Conservation (phyloP, 2,329 filamentous ascomycete species). For the Metarhizium robertsii region DNA sequence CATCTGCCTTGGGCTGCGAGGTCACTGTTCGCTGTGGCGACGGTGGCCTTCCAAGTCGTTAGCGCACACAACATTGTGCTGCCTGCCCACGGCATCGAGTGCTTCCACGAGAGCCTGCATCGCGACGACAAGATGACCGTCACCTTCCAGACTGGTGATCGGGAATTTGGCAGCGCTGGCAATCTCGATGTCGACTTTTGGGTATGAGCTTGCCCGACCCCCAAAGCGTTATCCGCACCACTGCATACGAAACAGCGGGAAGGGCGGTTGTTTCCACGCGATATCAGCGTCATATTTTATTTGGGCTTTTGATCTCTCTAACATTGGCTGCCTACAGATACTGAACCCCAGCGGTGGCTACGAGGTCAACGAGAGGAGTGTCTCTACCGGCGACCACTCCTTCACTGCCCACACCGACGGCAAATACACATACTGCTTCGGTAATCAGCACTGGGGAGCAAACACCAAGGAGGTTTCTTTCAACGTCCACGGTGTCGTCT, state of each 20-base stretch:
- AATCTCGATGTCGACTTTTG: conserved; percentile 97
- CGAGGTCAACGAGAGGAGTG: conserved; percentile 68
- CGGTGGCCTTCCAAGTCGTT: conserved; percentile 43
- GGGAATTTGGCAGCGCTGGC: conserved; percentile 88
- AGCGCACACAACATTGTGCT: conserved; percentile 94
- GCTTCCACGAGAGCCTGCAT: conserved; percentile 91
- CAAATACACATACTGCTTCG: conserved; percentile 95
- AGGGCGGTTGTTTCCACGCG: not conserved
- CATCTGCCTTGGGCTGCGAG: conserved; percentile 28
- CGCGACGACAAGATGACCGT: conserved; percentile 97
- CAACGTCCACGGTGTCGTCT: conserved; percentile 98
- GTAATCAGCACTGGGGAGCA: conserved; percentile 95
- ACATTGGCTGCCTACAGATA: conserved; percentile 43
- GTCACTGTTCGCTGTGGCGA: conserved; percentile 28
- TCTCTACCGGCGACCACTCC: conserved; percentile 87
- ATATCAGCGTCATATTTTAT: not conserved
- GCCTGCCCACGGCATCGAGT: conserved; percentile 86
- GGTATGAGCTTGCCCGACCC: conserved; percentile 46
- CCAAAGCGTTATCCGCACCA: not conserved
- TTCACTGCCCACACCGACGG: conserved; percentile 82
- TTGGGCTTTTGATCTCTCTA: not conserved
- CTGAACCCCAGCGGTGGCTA: conserved; percentile 67
- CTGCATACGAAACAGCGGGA: not conserved
- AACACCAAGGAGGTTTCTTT: conserved; percentile 97
- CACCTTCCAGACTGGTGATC: conserved; percentile 94